Evolutionary conservation across 129 eudicot species (phyloP), one percentile per base, ranked within the genome.

Genomic region (Tanacetum coccineum): DNA sequence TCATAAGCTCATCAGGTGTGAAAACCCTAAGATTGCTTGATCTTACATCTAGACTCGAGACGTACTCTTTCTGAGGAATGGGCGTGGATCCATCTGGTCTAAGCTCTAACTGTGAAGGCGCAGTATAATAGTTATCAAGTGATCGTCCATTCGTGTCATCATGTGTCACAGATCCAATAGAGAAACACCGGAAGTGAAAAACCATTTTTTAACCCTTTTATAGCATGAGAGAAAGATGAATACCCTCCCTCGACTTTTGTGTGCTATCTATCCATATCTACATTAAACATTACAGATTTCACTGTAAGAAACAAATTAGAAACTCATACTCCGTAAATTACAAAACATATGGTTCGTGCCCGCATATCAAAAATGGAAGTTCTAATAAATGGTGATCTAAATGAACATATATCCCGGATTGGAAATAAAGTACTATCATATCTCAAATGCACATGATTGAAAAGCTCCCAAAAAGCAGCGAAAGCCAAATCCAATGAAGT

Each of bases 1-100:
- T 18, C 44, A 76, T 83, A 54, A 91, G 83, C 44, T 91, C 97
- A 21, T 79, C 73, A 68, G 68, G 81, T 18, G 87, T 81, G 75
- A 91, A 91, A 6, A 53, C 87, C 69, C 81, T 75, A 48, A 91
- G 87, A 75, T 22, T 26, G 48, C 59, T 72, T 56, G 93, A 77
- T 32, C 39, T 32, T 32, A 32, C 39, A 32, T 32, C 39, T 32
- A 20, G 2, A 20, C 67, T 76, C 86, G 9, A 45, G 47, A 68
- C 14, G 74, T 56, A 59, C 77, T 78, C 62, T 72, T 46, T 62
- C 51, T 60, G 84, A 44, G 91, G 82, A 40, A 64, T 81, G 36
- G 78, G 48, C 63, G 79, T 85, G 5, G 91, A 76, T 70, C 76
- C 86, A 4, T 64, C 67, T 74, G 61, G 67, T 25, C 2, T 3